Percentiles rank a stretch among this genome's conserved stretches.
Conservation (phyloP, 2,329 filamentous ascomycete genomes). For the Rhynchosporium agropyri region DNA sequence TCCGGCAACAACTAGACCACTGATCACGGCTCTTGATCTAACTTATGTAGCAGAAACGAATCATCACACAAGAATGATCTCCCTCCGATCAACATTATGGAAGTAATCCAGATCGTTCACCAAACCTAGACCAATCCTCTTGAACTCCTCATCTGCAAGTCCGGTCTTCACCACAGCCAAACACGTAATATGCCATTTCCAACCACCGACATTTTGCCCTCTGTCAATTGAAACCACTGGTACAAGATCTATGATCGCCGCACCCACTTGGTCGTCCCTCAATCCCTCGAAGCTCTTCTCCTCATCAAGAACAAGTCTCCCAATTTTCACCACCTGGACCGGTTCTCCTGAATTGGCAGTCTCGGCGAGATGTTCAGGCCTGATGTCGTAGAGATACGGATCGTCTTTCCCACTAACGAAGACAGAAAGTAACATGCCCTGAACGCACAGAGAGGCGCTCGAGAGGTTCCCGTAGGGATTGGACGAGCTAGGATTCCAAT, state of each 20-base stretch:
- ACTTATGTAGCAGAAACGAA: neutral
- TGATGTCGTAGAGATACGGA: slow-evolving; percentile 3
- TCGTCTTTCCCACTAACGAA: slow-evolving; percentile 4
- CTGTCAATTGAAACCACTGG: neutral
- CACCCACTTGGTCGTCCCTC: neutral
- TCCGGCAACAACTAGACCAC: neutral
- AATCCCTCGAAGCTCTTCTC: slow-evolving; percentile 4
- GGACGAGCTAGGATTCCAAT: neutral
- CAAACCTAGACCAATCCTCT: neutral
- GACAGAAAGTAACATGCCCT: slow-evolving; percentile 6
- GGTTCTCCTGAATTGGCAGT: neutral
- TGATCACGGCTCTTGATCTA: neutral
- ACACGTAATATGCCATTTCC: neutral
- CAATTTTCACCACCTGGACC: neutral
- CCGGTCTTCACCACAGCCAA: slow-evolving; percentile 1
- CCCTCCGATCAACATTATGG: slow-evolving; percentile 6
- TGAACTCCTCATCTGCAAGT: neutral
- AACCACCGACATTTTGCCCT: neutral
- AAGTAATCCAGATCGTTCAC: slow-evolving; percentile 3
- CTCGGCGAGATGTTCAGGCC: neutral
- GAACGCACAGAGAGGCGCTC: neutral
- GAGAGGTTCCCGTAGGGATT: slow-evolving; percentile 6
- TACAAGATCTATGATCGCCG: neutral
- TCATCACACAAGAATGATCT: neutral
- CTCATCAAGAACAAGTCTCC: slow-evolving; percentile 10